phyloP scores from a whole-genome alignment of 208 protist genomes.

The Trypanosoma scelopori region DNA sequence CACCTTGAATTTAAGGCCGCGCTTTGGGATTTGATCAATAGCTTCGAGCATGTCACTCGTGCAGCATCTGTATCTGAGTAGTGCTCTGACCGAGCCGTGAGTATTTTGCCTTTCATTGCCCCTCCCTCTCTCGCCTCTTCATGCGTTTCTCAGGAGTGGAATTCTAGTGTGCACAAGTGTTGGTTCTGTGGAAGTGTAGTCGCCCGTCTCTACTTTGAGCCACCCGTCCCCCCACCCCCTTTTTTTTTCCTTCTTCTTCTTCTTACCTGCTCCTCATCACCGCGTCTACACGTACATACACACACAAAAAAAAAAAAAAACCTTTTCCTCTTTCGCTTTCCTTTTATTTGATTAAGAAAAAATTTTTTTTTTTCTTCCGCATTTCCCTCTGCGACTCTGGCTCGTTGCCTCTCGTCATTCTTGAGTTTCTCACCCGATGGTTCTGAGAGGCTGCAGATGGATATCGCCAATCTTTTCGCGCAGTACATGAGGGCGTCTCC shows the following conservation, averaged over 20 bases:
- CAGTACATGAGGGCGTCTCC: slow-evolving; percentile 29
- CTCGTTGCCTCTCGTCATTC: slow-evolving; percentile 1
- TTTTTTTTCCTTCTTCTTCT: no score
- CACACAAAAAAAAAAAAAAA: no score
- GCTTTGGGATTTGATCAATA: slow-evolving; percentile 24
- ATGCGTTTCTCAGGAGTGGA: no score
- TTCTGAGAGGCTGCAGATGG: neutral
- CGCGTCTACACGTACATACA: no score
- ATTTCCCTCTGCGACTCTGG: neutral
- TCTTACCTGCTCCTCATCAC: no score
- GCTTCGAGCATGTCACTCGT: slow-evolving; percentile 16
- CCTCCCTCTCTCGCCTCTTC: no score
- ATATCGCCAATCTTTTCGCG: slow-evolving; percentile 29
- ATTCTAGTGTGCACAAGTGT: no score
- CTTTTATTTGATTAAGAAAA: neutral
- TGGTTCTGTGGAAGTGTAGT: no score
- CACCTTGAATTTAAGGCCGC: slow-evolving; percentile 15
- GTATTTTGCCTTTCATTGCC: slow-evolving; percentile 12
- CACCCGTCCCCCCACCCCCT: no score
- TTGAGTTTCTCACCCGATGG: neutral
- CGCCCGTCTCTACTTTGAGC: no score
- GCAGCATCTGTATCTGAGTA: slow-evolving; percentile 1
- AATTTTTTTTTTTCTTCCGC: neutral
- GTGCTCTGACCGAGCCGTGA: neutral
- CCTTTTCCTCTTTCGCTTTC: no score